These are phyloP conservation scores for Cutaneotrichosporon sp. DNA, from an alignment of 1,284 basidiomycete genomes.

Conservation along the genomic window DNA sequence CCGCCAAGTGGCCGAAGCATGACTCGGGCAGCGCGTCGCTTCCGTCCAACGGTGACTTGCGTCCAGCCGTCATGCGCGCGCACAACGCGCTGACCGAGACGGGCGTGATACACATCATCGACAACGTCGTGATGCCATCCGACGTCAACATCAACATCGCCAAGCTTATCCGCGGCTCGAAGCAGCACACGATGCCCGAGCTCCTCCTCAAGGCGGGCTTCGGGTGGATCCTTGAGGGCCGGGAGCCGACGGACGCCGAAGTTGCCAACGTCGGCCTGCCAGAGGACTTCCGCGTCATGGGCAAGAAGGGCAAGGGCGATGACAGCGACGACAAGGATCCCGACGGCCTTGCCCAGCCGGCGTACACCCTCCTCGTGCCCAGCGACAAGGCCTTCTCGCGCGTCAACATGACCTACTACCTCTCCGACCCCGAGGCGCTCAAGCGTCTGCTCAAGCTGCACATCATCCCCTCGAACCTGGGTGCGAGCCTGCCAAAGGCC, in stretches of 20 bases:
- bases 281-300: slow-evolving; percentile 21
- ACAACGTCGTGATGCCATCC: slow-evolving; percentile 81
- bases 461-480: slow-evolving; percentile 64
- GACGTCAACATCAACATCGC: slow-evolving; percentile 78
- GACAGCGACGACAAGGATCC: slow-evolving; percentile 11
- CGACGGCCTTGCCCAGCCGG: slow-evolving; percentile 48
- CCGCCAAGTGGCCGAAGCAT: slow-evolving; percentile 42
- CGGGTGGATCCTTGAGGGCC: slow-evolving; percentile 86
- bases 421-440: slow-evolving; percentile 64
- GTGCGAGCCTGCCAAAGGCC: slow-evolving; percentile 9
- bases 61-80: slow-evolving; percentile 43
- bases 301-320: slow-evolving; percentile 51
- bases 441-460: slow-evolving; percentile 80
- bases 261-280: slow-evolving; percentile 48
- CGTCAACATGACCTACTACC: slow-evolving; percentile 80
- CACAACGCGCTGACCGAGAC: slow-evolving; percentile 72
- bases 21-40: slow-evolving; percentile 54
- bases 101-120: slow-evolving; percentile 88
- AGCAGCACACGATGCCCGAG: slow-evolving; percentile 81
- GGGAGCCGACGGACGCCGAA: slow-evolving; percentile 64
- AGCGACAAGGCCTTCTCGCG: slow-evolving; percentile 88
- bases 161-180: slow-evolving; percentile 87
- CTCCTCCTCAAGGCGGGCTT: slow-evolving; percentile 80
- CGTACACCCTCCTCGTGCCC: slow-evolving; percentile 82
- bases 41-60: slow-evolving; percentile 47